These are phyloP conservation scores for Lepiota subincarnata DNA, from an alignment of 768 basidiomycete genomes.

Conservation along the genomic window DNA sequence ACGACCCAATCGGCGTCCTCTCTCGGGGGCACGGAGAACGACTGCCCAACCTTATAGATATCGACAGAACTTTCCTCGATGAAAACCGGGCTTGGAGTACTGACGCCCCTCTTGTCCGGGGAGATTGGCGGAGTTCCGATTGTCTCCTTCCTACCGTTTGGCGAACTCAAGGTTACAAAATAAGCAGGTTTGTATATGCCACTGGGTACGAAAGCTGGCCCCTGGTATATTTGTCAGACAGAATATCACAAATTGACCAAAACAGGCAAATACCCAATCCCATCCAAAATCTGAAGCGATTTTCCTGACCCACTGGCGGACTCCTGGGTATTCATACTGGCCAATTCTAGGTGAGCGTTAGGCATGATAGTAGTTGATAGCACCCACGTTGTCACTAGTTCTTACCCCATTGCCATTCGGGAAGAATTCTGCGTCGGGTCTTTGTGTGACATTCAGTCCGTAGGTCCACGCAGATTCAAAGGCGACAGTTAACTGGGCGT, in stretches of 20 bases:
- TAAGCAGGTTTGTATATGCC: constrained; percentile 56
- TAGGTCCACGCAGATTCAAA: constrained; percentile 53
- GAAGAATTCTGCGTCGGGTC: constrained; percentile 45
- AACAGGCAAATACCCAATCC: constrained; percentile 44
- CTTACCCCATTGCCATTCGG: constrained; percentile 22
- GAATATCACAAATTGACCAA: not conserved
- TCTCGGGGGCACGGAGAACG: constrained; percentile 38
- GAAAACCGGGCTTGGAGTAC: constrained; percentile 28
- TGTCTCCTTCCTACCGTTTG: constrained; percentile 12
- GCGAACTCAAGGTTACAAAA: constrained; percentile 36
- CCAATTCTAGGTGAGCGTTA: not conserved
- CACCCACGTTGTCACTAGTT: constrained; percentile 7
- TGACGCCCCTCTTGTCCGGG: constrained; percentile 15
- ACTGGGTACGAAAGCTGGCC: constrained; percentile 52
- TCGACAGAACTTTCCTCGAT: constrained; percentile 52
- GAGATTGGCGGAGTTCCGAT: constrained; percentile 21
- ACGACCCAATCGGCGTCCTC: constrained; percentile 52
- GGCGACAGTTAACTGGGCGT: constrained; percentile 44
- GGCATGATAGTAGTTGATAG: not conserved
- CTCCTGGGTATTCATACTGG: constrained; percentile 48
- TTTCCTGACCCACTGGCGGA: constrained; percentile 48
- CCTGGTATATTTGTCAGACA: constrained; percentile 26
- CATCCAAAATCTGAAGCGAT: constrained; percentile 54
- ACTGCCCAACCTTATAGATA: constrained; percentile 50
- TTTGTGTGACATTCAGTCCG: constrained; percentile 47